These are phyloP conservation scores for Pseudocercospora eumusae DNA, from an alignment of 2,329 filamentous ascomycete genomes.

Conservation along the genomic window DNA sequence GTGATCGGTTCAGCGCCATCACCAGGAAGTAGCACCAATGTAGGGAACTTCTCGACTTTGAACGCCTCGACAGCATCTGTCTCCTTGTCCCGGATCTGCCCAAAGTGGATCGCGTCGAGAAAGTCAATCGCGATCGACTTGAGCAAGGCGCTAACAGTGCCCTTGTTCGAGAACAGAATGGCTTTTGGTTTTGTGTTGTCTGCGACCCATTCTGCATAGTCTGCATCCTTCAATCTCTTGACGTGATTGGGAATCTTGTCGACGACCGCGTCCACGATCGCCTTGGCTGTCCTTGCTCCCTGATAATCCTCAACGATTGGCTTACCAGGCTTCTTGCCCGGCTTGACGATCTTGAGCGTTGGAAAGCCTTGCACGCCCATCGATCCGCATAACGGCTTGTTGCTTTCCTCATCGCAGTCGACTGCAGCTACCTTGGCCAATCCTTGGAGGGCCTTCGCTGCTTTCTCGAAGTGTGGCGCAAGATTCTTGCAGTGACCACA, in stretches of 20 bases:
- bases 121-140: slow-evolving; percentile 90
- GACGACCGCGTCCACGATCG: slow-evolving; percentile 80
- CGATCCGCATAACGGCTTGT: slow-evolving; percentile 81
- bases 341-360: slow-evolving; percentile 88
- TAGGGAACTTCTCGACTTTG: slow-evolving; percentile 74
- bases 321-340: slow-evolving; percentile 75
- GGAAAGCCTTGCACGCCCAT: slow-evolving; percentile 95
- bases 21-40: slow-evolving; percentile 75
- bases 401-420: slow-evolving; percentile 90
- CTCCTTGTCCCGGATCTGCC: slow-evolving; percentile 83
- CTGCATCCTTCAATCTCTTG: slow-evolving; percentile 75
- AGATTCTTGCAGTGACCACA: slow-evolving; percentile 96
- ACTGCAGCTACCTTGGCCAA: slow-evolving; percentile 92
- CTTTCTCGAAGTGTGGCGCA: slow-evolving; percentile 94
- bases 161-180: slow-evolving; percentile 91
- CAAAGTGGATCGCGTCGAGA: slow-evolving; percentile 74
- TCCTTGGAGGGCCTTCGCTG: slow-evolving; percentile 82
- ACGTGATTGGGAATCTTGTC: slow-evolving; percentile 92
- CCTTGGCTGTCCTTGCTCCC: slow-evolving; percentile 78
- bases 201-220: slow-evolving; percentile 68
- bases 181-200: slow-evolving; percentile 75
- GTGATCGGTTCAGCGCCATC: slow-evolving; percentile 67
- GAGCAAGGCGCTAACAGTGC: slow-evolving; percentile 77
- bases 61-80: slow-evolving; percentile 70
- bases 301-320: slow-evolving; percentile 90